These are phyloP conservation scores for Backusella tuberculispora DNA, from an alignment of 192 early-diverging fungal species.

Conservation along the genomic window DNA sequence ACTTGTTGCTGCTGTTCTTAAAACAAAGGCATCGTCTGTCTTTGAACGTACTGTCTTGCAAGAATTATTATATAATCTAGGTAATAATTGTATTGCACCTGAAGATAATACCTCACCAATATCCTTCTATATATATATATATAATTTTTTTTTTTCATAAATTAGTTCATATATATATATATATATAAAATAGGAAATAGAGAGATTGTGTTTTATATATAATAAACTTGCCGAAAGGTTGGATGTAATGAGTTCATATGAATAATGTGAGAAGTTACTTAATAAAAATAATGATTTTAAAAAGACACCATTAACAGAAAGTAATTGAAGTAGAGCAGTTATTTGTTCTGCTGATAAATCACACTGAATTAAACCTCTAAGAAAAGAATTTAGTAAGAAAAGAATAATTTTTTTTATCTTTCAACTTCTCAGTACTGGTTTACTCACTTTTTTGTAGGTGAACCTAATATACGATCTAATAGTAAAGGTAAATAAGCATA, in stretches of 20 bases:
- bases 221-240: background rate
- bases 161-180: too few species aligned
- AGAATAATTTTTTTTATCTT: background rate
- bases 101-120: background rate
- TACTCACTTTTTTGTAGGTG: background rate
- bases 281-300: background rate
- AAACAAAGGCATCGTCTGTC: background rate
- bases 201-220: too few species aligned
- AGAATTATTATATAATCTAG: background rate
- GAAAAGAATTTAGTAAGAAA: background rate
- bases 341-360: background rate
- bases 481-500: background rate
- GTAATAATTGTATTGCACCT: background rate
- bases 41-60: background rate
- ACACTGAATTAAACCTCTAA: background rate
- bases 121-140: background rate
- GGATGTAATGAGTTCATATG: constrained; percentile 1
- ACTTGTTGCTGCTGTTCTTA: constrained; percentile 8
- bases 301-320: background rate
- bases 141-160: background rate
- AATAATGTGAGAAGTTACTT: background rate
- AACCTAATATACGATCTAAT: background rate
- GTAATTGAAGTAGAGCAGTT: background rate
- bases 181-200: background rate
- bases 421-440: background rate